Evolutionary conservation across 139 green algal genomes (phyloP), one percentile per base, ranked within the genome.

Genomic region (Monoraphidium neglectum): DNA sequence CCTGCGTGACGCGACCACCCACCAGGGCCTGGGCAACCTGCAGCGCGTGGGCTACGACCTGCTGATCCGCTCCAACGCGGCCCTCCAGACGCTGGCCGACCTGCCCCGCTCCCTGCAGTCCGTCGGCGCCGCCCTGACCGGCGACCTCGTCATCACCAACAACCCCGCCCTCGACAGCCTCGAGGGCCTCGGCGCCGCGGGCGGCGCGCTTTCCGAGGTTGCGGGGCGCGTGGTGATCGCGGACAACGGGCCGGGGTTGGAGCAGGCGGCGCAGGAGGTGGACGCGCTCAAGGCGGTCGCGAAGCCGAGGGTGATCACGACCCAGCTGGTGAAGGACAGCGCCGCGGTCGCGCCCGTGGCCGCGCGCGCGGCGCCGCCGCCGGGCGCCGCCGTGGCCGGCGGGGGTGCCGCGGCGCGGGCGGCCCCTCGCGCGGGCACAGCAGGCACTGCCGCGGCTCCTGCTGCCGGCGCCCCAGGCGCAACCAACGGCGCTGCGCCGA

Each of bases 71-170:
- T 36, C 49, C 49, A 79, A 79, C 26, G 3, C 33, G 8, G 36
- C 33, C 6, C 73, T 79, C 1, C 54, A 35, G 47, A 73, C 47
- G 3, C 36, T 79, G 3, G 63, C 30, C 26, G 49, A 67, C 43
- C 73, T 79, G 13, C 5, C 62, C 24, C 37, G 26, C 23, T 68
- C 63, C 4, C 73, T 79, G 1, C 49, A 24, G 4, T 68, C 47
- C 35, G 26, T 79, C 21, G 73, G 73, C 24, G 36, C 73, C 35
- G 54, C 54, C 47, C 43, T 49, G 1, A 62, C 61, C 21, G 49
- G 46, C 35, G 73, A 79, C n/a, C 26, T 79, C 13, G 49, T 37
- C 63, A 79, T 79, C 13, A 62, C 72, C 16, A 37, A 72, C 63
- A 79, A 79, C 64, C 73, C 63, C 0, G 53, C 43, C 30, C 73